Evolutionary conservation across 1,284 basidiomycete genomes (phyloP).

Genomic region (Anthracocystis panici-leucophaei): DNA sequence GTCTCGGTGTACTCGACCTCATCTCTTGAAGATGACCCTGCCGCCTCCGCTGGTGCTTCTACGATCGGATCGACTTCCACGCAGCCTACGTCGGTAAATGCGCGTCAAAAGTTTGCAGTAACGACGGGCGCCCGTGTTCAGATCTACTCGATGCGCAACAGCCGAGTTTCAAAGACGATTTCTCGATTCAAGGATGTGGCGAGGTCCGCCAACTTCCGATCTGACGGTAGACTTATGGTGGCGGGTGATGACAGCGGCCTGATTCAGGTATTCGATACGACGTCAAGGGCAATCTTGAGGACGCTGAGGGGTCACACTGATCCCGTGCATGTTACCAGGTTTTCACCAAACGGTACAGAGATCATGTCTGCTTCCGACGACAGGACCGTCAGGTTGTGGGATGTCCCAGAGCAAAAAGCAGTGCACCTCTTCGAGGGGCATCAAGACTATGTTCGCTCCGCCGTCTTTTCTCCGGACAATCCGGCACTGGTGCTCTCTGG

Average conservation of each 20-base stretch:
- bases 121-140: conserved; percentile 93
- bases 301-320: conserved; percentile 92
- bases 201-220: conserved; percentile 74
- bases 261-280: conserved; percentile 95
- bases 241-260: conserved; percentile 94
- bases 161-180: conserved; percentile 95
- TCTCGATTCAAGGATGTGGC: conserved; percentile 97
- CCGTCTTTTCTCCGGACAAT: conserved; percentile 83
- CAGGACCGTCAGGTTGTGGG: conserved; percentile 92
- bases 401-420: conserved; percentile 88
- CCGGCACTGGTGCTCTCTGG: conserved; percentile 89
- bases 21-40: conserved; percentile 22
- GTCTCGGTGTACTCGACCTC: conserved; percentile 43
- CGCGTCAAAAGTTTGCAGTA: conserved; percentile 81
- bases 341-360: conserved; percentile 85
- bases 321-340: conserved; percentile 89
- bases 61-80: conserved; percentile 37
- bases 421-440: conserved; percentile 85
- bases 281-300: conserved; percentile 90
- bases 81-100: conserved; percentile 32
- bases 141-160: conserved; percentile 94
- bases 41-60: conserved; percentile 3
- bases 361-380: conserved; percentile 96
- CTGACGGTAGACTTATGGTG: conserved; percentile 92
- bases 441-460: conserved; percentile 94